Evolutionary conservation across 2,329 filamentous ascomycete genomes (phyloP), one percentile per base, ranked within the genome.

Genomic region (Fusarium neocosmosporiellum): DNA sequence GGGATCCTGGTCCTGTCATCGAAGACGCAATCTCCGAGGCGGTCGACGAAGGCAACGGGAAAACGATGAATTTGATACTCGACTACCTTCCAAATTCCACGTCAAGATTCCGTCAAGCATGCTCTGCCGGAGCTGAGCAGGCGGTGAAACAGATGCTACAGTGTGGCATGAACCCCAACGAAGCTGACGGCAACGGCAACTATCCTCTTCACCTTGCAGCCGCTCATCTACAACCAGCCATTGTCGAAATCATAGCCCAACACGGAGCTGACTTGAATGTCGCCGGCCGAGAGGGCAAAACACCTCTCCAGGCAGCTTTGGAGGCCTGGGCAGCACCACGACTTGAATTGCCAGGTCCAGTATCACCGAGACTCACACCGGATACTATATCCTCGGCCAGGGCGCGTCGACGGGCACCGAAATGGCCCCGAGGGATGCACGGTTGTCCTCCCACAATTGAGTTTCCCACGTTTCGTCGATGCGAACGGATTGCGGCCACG

Each of bases 191-290:
- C n/a, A 24, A 66, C 2, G 58, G 34, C 3, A 14, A 59, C 7
- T 57, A 34, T 10, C 50, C 68, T 0, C 34, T 70, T 2, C 61
- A 69, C 14, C 33, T 31, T 2, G 68, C 68, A 24, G 59, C 57
- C 4, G 27, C 36, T 11, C 6, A 46, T 11, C n/a, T 66, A 4
- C 59, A 63, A 10, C 13, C 43, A 13, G 29, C 20, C 7, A 27
- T 69, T 22, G n/a, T 69, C 11, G 24, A 62, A 3, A 13, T 55
- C 27, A n/a, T 70, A 0, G 8, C 69, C 5, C 13, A 57, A 13
- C 46, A 50, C 5, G 11, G 11, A 4, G 46, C 7, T 2, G 46
- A 50, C 18, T n/a, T 50, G 46, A 50, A 50, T 2, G 18, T 4
- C 16, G 31, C 5, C 8, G n/a, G n/a, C 2, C 18, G 18, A 13